These are phyloP conservation scores for Panaeolus papilionaceus DNA, from an alignment of 768 basidiomycete genomes.

Conservation along the genomic window DNA sequence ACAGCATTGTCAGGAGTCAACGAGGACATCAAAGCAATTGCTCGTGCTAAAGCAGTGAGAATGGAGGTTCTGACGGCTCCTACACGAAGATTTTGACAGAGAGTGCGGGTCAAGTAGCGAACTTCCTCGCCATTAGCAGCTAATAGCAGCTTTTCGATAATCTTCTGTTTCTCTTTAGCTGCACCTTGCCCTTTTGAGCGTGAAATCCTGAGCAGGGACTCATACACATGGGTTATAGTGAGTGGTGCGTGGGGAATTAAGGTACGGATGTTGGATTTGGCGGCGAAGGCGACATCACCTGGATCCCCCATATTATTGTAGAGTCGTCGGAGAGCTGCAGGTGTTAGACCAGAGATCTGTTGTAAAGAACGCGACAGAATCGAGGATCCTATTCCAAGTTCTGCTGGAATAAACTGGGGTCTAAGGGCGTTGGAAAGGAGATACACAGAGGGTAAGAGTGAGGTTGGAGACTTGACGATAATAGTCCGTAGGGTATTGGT, in stretches of 20 bases:
- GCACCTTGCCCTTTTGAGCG: slow-evolving; percentile 77
- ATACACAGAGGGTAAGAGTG: slow-evolving; percentile 80
- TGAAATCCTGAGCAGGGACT: slow-evolving; percentile 70
- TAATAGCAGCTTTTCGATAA: slow-evolving; percentile 84
- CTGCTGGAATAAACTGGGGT: slow-evolving; percentile 74
- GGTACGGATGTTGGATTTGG: slow-evolving; percentile 78
- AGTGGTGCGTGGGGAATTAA: slow-evolving; percentile 76
- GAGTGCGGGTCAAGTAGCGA: slow-evolving; percentile 79
- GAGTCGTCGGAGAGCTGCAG: slow-evolving; percentile 61
- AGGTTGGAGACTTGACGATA: slow-evolving; percentile 65
- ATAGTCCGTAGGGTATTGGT: slow-evolving; percentile 80
- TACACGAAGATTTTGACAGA: slow-evolving; percentile 80
- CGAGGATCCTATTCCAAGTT: slow-evolving; percentile 73
- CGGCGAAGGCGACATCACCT: slow-evolving; percentile 88
- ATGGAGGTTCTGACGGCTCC: slow-evolving; percentile 89
- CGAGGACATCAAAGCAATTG: slow-evolving; percentile 68
- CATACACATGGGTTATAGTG: slow-evolving; percentile 68
- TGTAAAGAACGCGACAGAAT: slow-evolving; percentile 75
- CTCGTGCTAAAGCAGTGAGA: slow-evolving; percentile 79
- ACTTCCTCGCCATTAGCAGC: slow-evolving; percentile 87
- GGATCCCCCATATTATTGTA: slow-evolving; percentile 82
- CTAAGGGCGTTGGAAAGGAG: slow-evolving; percentile 82
- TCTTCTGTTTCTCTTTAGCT: slow-evolving; percentile 73
- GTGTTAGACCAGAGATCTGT: slow-evolving; percentile 70
- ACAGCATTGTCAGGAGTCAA: slow-evolving; percentile 26